These are phyloP conservation scores for Cercospora sp. DNA, from an alignment of 2,329 filamentous ascomycete species.

Conservation along the genomic window DNA sequence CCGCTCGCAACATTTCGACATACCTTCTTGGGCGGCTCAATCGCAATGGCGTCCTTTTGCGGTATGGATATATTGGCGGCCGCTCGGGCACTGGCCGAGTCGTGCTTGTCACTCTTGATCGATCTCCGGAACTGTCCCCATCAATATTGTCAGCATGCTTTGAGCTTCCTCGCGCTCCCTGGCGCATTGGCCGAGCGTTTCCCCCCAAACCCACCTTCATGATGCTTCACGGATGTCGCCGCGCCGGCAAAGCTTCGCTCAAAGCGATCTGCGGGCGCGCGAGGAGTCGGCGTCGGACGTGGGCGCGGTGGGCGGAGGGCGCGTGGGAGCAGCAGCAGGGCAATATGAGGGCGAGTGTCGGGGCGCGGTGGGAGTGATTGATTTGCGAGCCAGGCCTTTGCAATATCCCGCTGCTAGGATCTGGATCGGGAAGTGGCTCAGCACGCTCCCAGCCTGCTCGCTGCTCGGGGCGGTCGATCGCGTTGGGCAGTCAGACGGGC, in stretches of 20 bases:
- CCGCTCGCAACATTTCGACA: conserved; percentile 31
- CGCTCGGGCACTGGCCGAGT: conserved; percentile 40
- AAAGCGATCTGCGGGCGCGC: background rate
- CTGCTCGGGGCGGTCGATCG: background rate
- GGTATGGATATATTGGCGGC: conserved; percentile 74
- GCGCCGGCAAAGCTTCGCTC: conserved; percentile 1
- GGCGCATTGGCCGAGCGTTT: conserved; percentile 10
- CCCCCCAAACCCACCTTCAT: conserved; percentile 16
- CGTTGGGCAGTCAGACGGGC: background rate
- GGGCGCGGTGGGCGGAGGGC: background rate
- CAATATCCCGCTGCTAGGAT: conserved; percentile 9
- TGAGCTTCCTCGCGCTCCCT: conserved; percentile 25
- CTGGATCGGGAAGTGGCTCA: conserved; percentile 14
- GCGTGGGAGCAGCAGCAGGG: background rate
- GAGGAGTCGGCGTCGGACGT: background rate
- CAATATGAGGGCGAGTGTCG: background rate
- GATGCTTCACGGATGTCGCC: conserved; percentile 10
- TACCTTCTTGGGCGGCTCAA: conserved; percentile 92
- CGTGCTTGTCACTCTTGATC: conserved; percentile 83
- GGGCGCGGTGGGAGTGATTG: background rate
- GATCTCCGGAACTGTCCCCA: conserved; percentile 67
- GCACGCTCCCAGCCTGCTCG: background rate
- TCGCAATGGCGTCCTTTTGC: conserved; percentile 82
- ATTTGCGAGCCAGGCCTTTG: conserved; percentile 1
- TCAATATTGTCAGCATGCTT: conserved; percentile 13